These are phyloP conservation scores for Echinochloa phyllopogon DNA, from an alignment of 176 grass and related monocot species.

Conservation along the genomic window DNA sequence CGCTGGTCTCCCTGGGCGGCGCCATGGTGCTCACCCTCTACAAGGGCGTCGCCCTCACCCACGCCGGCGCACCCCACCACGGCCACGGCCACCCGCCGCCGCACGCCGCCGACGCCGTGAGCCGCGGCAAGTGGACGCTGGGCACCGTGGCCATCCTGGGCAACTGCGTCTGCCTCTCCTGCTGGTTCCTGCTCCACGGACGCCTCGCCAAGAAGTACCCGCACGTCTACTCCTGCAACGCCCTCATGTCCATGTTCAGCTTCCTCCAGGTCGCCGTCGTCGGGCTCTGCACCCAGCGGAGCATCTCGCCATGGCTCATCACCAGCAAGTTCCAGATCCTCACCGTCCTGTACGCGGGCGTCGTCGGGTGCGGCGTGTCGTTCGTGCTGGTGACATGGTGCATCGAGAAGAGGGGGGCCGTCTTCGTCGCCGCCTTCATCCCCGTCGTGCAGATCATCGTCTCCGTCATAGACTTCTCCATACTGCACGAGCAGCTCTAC, in stretches of 20 bases:
- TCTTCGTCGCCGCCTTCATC: conserved; percentile 93
- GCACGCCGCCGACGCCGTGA: not conserved
- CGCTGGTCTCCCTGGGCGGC: conserved; percentile 66
- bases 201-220: conserved; percentile 78
- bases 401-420: conserved; percentile 75
- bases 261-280: conserved; percentile 78
- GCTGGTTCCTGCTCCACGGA: conserved; percentile 83
- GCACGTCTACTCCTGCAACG: conserved; percentile 82
- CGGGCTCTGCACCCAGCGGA: conserved; percentile 62
- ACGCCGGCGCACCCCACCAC: not conserved
- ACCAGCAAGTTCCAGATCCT: conserved; percentile 74
- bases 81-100: not conserved
- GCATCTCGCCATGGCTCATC: conserved; percentile 62
- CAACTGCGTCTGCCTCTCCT: conserved; percentile 70
- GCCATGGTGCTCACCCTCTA: conserved; percentile 83
- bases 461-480: conserved; percentile 68
- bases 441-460: conserved; percentile 93
- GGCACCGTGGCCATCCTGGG: conserved; percentile 74
- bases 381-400: conserved; percentile 90
- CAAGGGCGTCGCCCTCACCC: conserved; percentile 60
- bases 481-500: conserved; percentile 76
- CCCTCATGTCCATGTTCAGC: conserved; percentile 71
- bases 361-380: conserved; percentile 77
- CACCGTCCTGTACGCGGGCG: conserved; percentile 64
- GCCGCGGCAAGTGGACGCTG: conserved; percentile 61